phyloP scores from a whole-genome alignment of 2,329 filamentous ascomycete genomes.

The Aureobasidium sp. region DNA sequence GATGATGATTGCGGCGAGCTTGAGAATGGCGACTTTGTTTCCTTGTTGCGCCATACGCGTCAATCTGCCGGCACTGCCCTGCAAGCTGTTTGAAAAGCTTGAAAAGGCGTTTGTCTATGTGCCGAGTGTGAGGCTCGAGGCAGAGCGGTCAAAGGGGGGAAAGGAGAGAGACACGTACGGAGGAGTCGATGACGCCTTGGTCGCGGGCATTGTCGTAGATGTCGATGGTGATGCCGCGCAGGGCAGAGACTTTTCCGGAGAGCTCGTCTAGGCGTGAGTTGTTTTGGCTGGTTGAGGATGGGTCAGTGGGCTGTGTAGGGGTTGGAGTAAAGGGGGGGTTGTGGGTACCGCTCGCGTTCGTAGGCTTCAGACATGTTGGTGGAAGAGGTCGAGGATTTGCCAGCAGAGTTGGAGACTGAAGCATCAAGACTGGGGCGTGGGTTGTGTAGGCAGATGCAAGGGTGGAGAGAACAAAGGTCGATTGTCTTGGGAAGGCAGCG shows the following conservation, averaged over 20 bases:
- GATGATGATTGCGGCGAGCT: slow-evolving; percentile 77
- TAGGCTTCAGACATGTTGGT: slow-evolving; percentile 50
- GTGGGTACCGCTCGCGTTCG: slow-evolving; percentile 44
- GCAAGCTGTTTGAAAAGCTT: slow-evolving; percentile 72
- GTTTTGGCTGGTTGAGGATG: slow-evolving; percentile 59
- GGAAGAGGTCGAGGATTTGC: background rate
- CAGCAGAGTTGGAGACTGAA: background rate
- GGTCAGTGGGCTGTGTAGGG: slow-evolving; percentile 19
- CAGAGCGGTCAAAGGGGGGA: background rate
- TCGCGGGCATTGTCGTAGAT: slow-evolving; percentile 94
- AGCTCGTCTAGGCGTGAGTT: slow-evolving; percentile 90
- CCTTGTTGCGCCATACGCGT: slow-evolving; percentile 86
- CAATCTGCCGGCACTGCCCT: slow-evolving; percentile 73
- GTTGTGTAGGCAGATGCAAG: background rate
- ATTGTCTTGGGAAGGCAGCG: background rate
- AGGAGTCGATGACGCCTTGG: slow-evolving; percentile 81
- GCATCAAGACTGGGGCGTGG: background rate
- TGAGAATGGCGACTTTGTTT: slow-evolving; percentile 85
- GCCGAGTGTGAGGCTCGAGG: background rate
- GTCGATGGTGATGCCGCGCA: slow-evolving; percentile 90
- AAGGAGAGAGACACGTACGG: slow-evolving; percentile 60
- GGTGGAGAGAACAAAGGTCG: slow-evolving; percentile 2
- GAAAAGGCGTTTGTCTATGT: slow-evolving; percentile 86
- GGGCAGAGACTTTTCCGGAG: slow-evolving; percentile 79
- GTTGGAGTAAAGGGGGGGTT: slow-evolving; percentile 35